These are phyloP conservation scores for Aegilops tauschii DNA, from an alignment of 176 grass and related monocot genomes.

Conservation along the genomic window DNA sequence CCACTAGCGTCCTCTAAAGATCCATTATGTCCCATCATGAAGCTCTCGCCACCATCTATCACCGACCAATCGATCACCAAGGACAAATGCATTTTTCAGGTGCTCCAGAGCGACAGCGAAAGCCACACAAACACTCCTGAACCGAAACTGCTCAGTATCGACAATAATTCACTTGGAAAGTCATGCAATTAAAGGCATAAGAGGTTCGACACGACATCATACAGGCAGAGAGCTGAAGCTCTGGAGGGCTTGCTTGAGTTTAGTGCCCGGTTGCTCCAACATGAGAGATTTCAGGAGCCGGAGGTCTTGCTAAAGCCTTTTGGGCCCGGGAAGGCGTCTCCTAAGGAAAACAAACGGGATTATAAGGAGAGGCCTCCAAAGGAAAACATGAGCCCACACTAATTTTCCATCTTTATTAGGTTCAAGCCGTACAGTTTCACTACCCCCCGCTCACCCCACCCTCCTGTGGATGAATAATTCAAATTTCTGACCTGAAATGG, in stretches of 20 bases:
- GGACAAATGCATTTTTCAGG: conserved; percentile 86
- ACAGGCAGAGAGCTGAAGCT: conserved; percentile 79
- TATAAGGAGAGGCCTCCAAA: conserved; percentile 10
- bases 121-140: conserved; percentile 17
- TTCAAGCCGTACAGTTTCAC: conserved; percentile 43
- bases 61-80: conserved; percentile 75
- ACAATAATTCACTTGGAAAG: conserved; percentile 38
- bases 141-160: conserved; percentile 19
- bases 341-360: conserved; percentile 8
- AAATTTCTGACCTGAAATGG: neutral
- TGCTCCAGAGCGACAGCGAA: conserved; percentile 37
- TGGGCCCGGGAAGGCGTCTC: conserved; percentile 80
- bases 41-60: neutral
- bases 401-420: conserved; percentile 10
- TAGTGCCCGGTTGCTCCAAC: conserved; percentile 77
- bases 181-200: conserved; percentile 62
- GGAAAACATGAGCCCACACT: conserved; percentile 9
- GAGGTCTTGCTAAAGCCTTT: conserved; percentile 86
- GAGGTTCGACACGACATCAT: conserved; percentile 68
- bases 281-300: conserved; percentile 80
- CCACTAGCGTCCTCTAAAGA: conserved; percentile 61
- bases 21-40: conserved; percentile 19
- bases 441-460: neutral
- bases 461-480: too few relatives aligned
- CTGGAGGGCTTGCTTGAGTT: conserved; percentile 92